Evolutionary conservation across 192 early-diverging fungal species (phyloP).

Genomic region (Diversispora epigaea): DNA sequence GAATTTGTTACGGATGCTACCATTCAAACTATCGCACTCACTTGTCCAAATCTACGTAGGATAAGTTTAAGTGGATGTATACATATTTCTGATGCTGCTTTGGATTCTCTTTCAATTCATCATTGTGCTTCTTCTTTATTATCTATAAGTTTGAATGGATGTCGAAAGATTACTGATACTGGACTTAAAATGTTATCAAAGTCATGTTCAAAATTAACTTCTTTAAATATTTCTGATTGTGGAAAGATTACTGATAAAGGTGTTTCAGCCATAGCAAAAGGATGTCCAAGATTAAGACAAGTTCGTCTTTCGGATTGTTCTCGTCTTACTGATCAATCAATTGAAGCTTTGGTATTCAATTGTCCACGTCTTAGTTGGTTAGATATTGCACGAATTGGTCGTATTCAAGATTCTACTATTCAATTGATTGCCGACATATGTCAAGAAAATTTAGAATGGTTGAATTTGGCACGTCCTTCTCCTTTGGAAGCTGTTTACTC

Average conservation of each 20-base stretch:
- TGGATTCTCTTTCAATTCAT: background rate
- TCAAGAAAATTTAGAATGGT: conserved; percentile 37
- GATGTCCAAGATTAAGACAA: conserved; percentile 37
- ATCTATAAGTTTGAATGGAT: conserved; percentile 43
- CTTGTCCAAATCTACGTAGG: background rate
- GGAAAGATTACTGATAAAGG: conserved; percentile 18
- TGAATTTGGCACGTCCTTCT: conserved; percentile 39
- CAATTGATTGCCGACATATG: conserved; percentile 35
- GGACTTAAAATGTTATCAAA: conserved; percentile 38
- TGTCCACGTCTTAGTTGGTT: conserved; percentile 43
- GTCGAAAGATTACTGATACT: conserved; percentile 40
- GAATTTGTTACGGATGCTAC: background rate
- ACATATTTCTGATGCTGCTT: background rate
- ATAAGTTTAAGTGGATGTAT: background rate
- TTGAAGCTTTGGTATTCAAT: conserved; percentile 33
- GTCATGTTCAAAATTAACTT: background rate
- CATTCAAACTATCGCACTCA: background rate
- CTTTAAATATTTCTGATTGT: conserved; percentile 14
- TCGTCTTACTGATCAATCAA: conserved; percentile 29
- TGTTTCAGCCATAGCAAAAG: conserved; percentile 9
- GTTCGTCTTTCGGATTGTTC: conserved; percentile 42
- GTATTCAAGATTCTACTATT: conserved; percentile 34
- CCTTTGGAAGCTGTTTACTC: conserved; percentile 19
- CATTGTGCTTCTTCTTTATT: background rate
- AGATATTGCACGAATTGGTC: conserved; percentile 40